Evolutionary conservation across 495 filamentous ascomycete species (phyloP), one percentile per base, ranked within the genome.

Genomic region (Penicillium dipodomyicola): DNA sequence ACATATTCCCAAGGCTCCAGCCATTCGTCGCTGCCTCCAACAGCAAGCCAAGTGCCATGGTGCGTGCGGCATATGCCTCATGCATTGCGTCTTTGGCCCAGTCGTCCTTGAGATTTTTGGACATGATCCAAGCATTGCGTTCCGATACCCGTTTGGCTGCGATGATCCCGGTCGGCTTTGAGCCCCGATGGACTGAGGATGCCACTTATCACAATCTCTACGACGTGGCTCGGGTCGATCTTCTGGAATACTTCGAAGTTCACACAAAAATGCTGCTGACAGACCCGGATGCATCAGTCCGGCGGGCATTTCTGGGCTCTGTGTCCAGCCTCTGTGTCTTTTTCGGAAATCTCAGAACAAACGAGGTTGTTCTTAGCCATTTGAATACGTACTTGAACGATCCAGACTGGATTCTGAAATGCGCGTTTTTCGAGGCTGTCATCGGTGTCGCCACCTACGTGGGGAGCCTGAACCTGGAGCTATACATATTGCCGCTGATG

Each of bases 341-440:
- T 71, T 97, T 99, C 59, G 94, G 94, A 14, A 92, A 85, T 49
- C 71, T 84, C 22, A 88, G 90, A 65, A 86, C 94, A 3, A 97
- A 92, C 65, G 95, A 99, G 65, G 90, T 97, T 15, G 87, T 99
- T 37, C 74, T 97, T 5, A 95, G 91, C 37, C 94, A 99, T 68
- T 75, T 99, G 22, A 99, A 97, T 66, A 99, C 95, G 0, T 99
- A 99, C 62, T 79, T 99, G 8, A 99, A 99, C 62, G 95, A 97
- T 63, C 83, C 85, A 52, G 92, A 97, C 65, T 99, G 95, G 95
- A 89, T 90, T 68, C 75, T 99, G 22, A 96, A 96, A 68, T 96
- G 90, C 65, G 91, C 95, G 19, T 97, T 97, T 67, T 96, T 99
- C 60, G 90, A 96, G 59, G 90, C 92, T 0, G 92, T 97, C 19